Percentiles rank a stretch among this genome's conserved stretches.
phyloP scores from a whole-genome alignment of 768 basidiomycete species.

The Boletus sp. region DNA sequence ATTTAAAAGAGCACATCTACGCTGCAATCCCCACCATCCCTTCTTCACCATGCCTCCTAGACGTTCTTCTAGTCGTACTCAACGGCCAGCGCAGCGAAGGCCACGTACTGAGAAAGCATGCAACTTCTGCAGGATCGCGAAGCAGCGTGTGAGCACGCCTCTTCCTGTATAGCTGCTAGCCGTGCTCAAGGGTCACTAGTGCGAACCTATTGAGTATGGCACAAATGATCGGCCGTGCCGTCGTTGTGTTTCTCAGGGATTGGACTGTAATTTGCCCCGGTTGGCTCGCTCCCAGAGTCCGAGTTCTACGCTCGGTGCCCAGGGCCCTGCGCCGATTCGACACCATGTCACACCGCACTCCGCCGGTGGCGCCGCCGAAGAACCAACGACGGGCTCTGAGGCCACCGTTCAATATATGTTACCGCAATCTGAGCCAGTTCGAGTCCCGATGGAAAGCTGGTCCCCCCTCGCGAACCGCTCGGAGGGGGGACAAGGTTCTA shows the following conservation, averaged over 20 bases:
- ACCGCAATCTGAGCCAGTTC: conserved; percentile 7
- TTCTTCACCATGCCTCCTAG: conserved; percentile 14
- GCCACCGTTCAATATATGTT: not conserved
- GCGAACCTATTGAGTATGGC: conserved; percentile 17
- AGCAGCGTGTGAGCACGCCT: conserved; percentile 16
- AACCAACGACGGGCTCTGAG: conserved; percentile 2
- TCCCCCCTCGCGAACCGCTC: not conserved
- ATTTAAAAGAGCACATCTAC: conserved; percentile 18
- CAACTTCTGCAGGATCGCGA: conserved; percentile 17
- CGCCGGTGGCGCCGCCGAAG: conserved; percentile 8
- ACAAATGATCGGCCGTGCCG: conserved; percentile 18
- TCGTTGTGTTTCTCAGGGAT: conserved; percentile 17
- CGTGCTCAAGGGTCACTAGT: conserved; percentile 15
- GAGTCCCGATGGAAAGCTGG: conserved; percentile 2
- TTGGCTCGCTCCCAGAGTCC: conserved; percentile 24
- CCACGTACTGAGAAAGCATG: conserved; percentile 18
- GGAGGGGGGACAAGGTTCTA: conserved; percentile 8
- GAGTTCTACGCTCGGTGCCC: conserved; percentile 6
- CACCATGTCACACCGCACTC: not conserved
- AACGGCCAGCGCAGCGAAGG: conserved; percentile 13
- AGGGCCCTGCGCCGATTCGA: conserved; percentile 9
- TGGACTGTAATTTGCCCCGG: conserved; percentile 15
- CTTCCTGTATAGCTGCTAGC: not conserved
- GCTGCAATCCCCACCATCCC: conserved; percentile 8
- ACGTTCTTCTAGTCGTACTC: conserved; percentile 6